Evolutionary conservation across 139 green algal genomes (phyloP).

Genomic region (Asterochloris erici): DNA sequence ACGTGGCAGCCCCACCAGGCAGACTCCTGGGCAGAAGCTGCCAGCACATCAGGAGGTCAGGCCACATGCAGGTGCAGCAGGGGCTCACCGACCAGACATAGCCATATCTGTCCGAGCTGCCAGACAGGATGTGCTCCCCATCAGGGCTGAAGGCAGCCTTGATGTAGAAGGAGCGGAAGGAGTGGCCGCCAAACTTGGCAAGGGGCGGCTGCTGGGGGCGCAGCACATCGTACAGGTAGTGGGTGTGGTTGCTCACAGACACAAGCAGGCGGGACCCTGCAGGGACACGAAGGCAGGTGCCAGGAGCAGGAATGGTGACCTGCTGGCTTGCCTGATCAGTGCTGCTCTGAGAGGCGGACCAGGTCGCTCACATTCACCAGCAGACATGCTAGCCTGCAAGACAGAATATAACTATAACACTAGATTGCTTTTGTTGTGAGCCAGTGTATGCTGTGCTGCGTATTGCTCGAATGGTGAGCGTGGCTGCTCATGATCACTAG

Average conservation of each 20-base stretch:
- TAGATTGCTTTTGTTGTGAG: too few relatives aligned
- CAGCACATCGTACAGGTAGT: slow-evolving; percentile 45
- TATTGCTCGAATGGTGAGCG: too few relatives aligned
- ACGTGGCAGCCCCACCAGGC: not conserved
- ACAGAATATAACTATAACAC: too few relatives aligned
- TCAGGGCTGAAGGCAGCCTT: slow-evolving; percentile 61
- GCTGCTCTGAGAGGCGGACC: not conserved
- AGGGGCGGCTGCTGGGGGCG: slow-evolving; percentile 26
- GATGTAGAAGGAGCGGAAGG: slow-evolving; percentile 64
- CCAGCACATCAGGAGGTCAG: not conserved
- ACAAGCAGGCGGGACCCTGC: slow-evolving; percentile 45
- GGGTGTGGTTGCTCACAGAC: slow-evolving; percentile 30
- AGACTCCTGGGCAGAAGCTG: not conserved
- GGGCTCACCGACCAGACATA: slow-evolving; percentile 64
- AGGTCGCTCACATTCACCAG: too few relatives aligned
- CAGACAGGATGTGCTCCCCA: slow-evolving; percentile 55
- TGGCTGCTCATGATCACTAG: too few relatives aligned
- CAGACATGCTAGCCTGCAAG: too few relatives aligned
- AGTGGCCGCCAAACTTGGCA: slow-evolving; percentile 48
- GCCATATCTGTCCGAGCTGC: slow-evolving; percentile 50
- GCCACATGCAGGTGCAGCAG: not conserved
- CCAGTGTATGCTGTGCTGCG: too few relatives aligned
- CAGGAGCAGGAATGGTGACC: too few relatives aligned
- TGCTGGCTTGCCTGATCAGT: not conserved
- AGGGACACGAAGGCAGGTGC: not conserved